These are phyloP conservation scores for Paspalum notatum DNA, from an alignment of 176 grass and related monocot species.

Conservation along the genomic window DNA sequence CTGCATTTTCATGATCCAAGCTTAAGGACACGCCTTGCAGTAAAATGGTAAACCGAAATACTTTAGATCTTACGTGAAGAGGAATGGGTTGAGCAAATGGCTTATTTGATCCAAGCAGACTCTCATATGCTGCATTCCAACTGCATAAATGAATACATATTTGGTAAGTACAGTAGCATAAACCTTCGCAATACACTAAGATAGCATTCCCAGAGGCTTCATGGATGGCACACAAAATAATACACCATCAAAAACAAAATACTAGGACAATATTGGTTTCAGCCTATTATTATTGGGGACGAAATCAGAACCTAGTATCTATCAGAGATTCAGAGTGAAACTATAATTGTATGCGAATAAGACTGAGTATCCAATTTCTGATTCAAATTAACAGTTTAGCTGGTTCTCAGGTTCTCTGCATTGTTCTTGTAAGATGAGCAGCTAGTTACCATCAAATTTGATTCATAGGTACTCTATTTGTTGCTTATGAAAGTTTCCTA, in stretches of 20 bases:
- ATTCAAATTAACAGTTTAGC: not conserved
- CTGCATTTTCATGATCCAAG: constrained; percentile 36
- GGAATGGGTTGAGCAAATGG: constrained; percentile 55
- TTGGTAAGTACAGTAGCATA: constrained; percentile 31
- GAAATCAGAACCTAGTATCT: not conserved
- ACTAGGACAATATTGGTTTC: not conserved
- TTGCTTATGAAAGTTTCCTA: not conserved
- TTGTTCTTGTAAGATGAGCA: constrained; percentile 15
- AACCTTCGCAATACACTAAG: not conserved
- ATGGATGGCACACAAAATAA: not conserved
- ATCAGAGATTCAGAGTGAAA: constrained; percentile 15
- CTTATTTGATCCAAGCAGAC: constrained; percentile 59
- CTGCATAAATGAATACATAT: constrained; percentile 29
- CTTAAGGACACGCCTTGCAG: constrained; percentile 14
- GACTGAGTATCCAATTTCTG: not conserved
- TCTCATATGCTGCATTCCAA: constrained; percentile 65
- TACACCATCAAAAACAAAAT: constrained; percentile 9
- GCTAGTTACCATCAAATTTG: constrained; percentile 8
- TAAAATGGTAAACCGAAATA: not conserved
- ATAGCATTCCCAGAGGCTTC: constrained; percentile 1
- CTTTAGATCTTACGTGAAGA: constrained; percentile 51
- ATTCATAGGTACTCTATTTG: constrained; percentile 2
- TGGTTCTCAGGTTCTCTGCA: constrained; percentile 9
- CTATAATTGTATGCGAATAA: not conserved
- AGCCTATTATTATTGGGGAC: not conserved